Conservation (phyloP, 345 rosid species). For the Ceriops tagal region DNA sequence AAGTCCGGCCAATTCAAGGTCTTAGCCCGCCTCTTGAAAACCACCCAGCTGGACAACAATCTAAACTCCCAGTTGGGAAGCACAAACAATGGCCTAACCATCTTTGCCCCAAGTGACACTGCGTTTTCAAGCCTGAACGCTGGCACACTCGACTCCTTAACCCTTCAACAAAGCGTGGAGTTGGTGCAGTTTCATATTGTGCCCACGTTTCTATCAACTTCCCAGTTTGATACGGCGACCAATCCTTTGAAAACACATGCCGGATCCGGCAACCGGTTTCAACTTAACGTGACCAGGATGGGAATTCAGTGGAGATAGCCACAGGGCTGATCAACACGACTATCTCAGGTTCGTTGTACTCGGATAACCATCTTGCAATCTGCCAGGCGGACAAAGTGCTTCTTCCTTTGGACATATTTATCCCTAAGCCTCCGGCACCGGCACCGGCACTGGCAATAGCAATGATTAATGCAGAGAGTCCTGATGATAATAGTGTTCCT, state of each 20-base stretch:
- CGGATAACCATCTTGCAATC: slow-evolving; percentile 31
- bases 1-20: slow-evolving; percentile 20
- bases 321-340: slow-evolving; percentile 33
- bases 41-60: slow-evolving; percentile 25
- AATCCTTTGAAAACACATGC: slow-evolving; percentile 36
- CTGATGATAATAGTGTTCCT: not conserved
- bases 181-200: slow-evolving; percentile 38
- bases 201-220: slow-evolving; percentile 24
- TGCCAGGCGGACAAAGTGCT: slow-evolving; percentile 38
- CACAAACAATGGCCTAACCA: slow-evolving; percentile 20
- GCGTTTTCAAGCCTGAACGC: slow-evolving; percentile 23
- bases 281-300: slow-evolving; percentile 24
- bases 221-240: slow-evolving; percentile 40
- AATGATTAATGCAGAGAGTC: not conserved
- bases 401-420: slow-evolving; percentile 14
- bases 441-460: slow-evolving; percentile 11
- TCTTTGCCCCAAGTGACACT: slow-evolving; percentile 23
- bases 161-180: slow-evolving; percentile 25
- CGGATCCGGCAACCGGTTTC: not conserved
- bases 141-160: slow-evolving; percentile 14
- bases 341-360: slow-evolving; percentile 24
- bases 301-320: slow-evolving; percentile 12
- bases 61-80: slow-evolving; percentile 15
- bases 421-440: slow-evolving; percentile 18
- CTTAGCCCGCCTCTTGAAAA: slow-evolving; percentile 17